These are phyloP conservation scores for Fusarium sterilihyphosum DNA, from an alignment of 2,329 filamentous ascomycete species.

Conservation along the genomic window DNA sequence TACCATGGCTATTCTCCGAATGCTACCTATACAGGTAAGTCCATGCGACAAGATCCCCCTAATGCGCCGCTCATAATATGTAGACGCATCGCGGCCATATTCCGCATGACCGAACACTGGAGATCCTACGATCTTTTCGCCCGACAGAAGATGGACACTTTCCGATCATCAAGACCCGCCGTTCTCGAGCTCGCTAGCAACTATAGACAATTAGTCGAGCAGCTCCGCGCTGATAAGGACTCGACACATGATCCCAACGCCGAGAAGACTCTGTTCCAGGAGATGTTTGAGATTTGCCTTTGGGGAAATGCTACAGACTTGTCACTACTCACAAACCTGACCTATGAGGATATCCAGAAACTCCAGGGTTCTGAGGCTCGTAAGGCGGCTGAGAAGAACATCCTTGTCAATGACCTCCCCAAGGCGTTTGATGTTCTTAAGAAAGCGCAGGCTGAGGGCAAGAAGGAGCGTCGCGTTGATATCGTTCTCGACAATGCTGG, in stretches of 20 bases:
- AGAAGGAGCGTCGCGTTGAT: constrained; percentile 81
- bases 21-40: constrained; percentile 88
- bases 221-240: constrained; percentile 67
- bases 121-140: constrained; percentile 90
- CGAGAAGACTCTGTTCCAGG: constrained; percentile 82
- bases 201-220: constrained; percentile 77
- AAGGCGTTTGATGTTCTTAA: constrained; percentile 75
- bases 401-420: constrained; percentile 85
- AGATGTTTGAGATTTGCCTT: constrained; percentile 96
- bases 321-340: constrained; percentile 87
- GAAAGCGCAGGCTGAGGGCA: constrained; percentile 69
- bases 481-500: constrained; percentile 97
- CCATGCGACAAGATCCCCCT: neutral
- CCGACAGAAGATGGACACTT: constrained; percentile 89
- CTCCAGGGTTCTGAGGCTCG: constrained; percentile 89
- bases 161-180: constrained; percentile 88
- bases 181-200: constrained; percentile 83
- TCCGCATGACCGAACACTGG: constrained; percentile 83
- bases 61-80: neutral
- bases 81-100: constrained; percentile 81
- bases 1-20: constrained; percentile 90
- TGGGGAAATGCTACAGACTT: constrained; percentile 98
- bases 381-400: constrained; percentile 89
- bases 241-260: constrained; percentile 69
- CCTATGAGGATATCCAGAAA: constrained; percentile 97